Percentiles rank a stretch among this genome's conserved stretches.
These are phyloP conservation scores for Skeletonema menzelii DNA, from an alignment of 108 stramenopile genomes.

Conservation along the genomic window DNA sequence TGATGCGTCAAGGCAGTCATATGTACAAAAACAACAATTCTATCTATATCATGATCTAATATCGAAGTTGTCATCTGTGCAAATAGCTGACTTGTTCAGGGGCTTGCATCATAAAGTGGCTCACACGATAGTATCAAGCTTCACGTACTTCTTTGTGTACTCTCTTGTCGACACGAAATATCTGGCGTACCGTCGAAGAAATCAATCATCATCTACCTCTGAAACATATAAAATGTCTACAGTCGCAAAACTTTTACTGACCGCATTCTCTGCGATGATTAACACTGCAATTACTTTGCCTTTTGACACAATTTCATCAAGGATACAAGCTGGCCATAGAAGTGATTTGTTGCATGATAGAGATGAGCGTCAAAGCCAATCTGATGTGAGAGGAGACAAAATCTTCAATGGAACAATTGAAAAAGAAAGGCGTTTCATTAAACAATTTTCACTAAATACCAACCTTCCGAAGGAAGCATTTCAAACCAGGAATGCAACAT, in stretches of 20 bases:
- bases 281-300: conserved; percentile 90
- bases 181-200: conserved; percentile 18
- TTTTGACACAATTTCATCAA: conserved; percentile 84
- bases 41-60: not conserved
- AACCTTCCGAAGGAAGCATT: conserved; percentile 37
- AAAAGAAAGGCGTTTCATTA: conserved; percentile 15
- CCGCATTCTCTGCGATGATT: conserved; percentile 83
- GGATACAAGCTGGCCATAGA: conserved; percentile 50
- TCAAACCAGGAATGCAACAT: conserved; percentile 1
- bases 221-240: conserved; percentile 24
- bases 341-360: not conserved
- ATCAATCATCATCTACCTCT: not conserved
- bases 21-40: not conserved
- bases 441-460: conserved; percentile 32
- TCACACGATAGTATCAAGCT: conserved; percentile 83
- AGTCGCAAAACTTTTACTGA: conserved; percentile 67
- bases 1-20: not conserved
- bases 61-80: conserved; percentile 8
- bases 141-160: conserved; percentile 89
- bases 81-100: conserved; percentile 48
- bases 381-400: not conserved
- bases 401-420: not conserved
- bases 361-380: not conserved
- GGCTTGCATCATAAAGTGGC: conserved; percentile 74
- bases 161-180: conserved; percentile 64